Percentiles rank a stretch among this genome's conserved stretches.
Conservation (phyloP, 345 rosid species). For the Eucalyptus curtisii region DNA sequence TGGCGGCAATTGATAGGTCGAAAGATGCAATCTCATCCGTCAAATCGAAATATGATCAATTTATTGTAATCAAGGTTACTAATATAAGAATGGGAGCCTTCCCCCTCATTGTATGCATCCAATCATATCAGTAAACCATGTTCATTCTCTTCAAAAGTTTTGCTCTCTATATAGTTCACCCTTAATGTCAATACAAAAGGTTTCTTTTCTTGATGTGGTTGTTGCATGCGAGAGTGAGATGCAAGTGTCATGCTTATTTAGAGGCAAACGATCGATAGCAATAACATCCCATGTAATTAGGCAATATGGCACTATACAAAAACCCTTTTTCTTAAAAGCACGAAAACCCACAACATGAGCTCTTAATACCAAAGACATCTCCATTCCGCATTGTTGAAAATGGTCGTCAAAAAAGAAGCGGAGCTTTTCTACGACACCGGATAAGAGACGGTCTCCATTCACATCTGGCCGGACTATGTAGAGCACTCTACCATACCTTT, state of each 20-base stretch:
- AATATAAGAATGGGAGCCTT: accelerated
- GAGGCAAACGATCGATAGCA: neutral
- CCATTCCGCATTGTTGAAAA: no score
- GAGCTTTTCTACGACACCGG: no score
- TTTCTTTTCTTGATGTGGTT: no score
- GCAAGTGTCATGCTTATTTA: neutral
- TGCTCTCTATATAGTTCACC: neutral
- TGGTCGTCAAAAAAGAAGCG: no score
- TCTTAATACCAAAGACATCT: neutral
- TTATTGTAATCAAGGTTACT: no score
- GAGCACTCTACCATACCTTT: no score
- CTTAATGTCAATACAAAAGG: no score
- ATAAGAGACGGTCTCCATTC: no score
- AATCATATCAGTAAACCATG: no score
- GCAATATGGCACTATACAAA: neutral
- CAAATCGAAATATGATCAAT: accelerated
- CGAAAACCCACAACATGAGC: neutral
- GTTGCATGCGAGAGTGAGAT: neutral
- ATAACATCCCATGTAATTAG: neutral
- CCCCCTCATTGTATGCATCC: accelerated
- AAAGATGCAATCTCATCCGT: accelerated
- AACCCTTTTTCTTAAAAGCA: neutral
- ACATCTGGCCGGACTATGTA: no score
- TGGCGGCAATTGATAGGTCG: accelerated
- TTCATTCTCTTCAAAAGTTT: neutral